Percentiles rank a stretch among this genome's conserved stretches.
These are phyloP conservation scores for Blastocystis hominis DNA, from an alignment of 352 stramenopile genomes.

Conservation along the genomic window DNA sequence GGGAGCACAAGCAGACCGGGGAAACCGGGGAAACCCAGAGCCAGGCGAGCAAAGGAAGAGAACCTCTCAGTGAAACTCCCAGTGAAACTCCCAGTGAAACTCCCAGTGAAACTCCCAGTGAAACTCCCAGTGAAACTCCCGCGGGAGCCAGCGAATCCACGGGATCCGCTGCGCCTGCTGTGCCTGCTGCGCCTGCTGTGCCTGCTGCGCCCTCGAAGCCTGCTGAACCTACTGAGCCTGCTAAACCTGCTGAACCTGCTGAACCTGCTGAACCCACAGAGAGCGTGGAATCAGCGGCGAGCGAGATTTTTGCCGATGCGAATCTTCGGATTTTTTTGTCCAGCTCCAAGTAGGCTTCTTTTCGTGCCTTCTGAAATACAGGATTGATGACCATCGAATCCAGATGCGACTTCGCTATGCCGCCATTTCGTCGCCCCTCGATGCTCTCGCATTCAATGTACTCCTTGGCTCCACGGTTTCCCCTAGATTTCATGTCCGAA, in stretches of 20 bases:
- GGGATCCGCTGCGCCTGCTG: no score
- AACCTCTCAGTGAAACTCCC: background rate
- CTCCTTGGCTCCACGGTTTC: background rate
- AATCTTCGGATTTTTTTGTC: background rate
- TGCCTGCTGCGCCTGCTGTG: no score
- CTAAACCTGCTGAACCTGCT: background rate
- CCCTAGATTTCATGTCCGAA: constrained; percentile 10
- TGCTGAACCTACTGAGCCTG: no score
- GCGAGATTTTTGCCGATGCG: background rate
- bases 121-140: background rate
- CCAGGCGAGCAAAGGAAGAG: background rate
- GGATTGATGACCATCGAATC: background rate
- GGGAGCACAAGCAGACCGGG: background rate
- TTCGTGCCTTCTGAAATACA: background rate
- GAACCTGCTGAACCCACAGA: background rate
- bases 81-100: background rate
- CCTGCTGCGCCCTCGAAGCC: no score
- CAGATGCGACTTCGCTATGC: background rate
- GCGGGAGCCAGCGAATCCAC: no score
- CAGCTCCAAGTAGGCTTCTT: background rate
- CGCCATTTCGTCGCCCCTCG: background rate
- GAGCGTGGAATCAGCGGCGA: background rate
- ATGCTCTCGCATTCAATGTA: background rate
- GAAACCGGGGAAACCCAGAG: background rate
- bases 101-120: background rate